These are phyloP conservation scores for Thelonectria discophora DNA, from an alignment of 2,329 filamentous ascomycete genomes.

Conservation along the genomic window DNA sequence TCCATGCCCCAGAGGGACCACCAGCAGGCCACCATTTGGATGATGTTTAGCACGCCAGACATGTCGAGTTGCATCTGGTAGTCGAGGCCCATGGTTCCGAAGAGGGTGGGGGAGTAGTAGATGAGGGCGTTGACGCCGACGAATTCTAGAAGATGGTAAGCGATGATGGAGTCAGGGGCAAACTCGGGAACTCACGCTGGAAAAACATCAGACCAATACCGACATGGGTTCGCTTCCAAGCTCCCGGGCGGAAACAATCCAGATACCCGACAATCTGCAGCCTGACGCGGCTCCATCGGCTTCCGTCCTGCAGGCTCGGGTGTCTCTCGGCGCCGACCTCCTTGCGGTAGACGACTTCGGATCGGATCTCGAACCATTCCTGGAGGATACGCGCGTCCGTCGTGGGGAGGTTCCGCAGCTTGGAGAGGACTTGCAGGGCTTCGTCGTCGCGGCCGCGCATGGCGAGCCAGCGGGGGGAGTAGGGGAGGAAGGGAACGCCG, in stretches of 20 bases:
- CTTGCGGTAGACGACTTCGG: constrained; percentile 13
- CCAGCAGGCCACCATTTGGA: constrained; percentile 12
- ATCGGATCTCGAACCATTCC: constrained; percentile 27
- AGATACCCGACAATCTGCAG: constrained; percentile 12
- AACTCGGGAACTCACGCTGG: constrained; percentile 1
- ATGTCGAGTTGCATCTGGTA: constrained; percentile 19
- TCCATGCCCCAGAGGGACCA: constrained; percentile 20
- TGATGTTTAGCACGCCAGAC: constrained; percentile 21
- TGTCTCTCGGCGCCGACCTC: constrained; percentile 4
- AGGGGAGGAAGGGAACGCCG: constrained; percentile 38
- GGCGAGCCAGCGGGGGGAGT: constrained; percentile 36
- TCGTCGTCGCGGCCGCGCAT: constrained; percentile 16
- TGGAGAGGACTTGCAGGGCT: constrained; percentile 15
- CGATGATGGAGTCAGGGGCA: not conserved
- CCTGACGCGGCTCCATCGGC: not conserved
- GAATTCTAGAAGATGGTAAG: constrained; percentile 1
- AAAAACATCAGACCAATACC: constrained; percentile 22
- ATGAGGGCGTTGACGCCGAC: constrained; percentile 22
- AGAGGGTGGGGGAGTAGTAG: constrained; percentile 6
- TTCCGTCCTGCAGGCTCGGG: not conserved
- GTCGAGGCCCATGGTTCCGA: constrained; percentile 15
- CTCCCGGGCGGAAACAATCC: constrained; percentile 13
- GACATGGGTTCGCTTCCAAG: constrained; percentile 19
- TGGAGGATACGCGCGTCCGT: constrained; percentile 30
- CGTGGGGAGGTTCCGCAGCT: constrained; percentile 30